Evolutionary conservation across 345 rosid species (phyloP).

Genomic region (Kandelia obovata): DNA sequence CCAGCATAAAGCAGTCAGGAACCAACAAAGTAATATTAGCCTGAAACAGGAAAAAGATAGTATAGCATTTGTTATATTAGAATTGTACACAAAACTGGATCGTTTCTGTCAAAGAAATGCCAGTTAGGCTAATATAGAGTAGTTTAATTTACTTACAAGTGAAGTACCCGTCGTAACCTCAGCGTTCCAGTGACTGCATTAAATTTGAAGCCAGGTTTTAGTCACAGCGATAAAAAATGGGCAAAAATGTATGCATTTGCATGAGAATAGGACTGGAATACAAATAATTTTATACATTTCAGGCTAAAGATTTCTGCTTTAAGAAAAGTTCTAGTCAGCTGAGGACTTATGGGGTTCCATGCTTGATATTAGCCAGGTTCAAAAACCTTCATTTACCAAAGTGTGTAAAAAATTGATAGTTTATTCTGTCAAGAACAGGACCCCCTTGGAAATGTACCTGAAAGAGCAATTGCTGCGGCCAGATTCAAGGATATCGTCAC

Average conservation of each 20-base stretch:
- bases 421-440: not conserved
- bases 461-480: constrained; percentile 40
- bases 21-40: constrained; percentile 54
- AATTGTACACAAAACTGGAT: not conserved
- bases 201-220: constrained; percentile 2
- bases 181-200: constrained; percentile 52
- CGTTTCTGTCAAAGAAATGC: not conserved
- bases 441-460: constrained; percentile 32
- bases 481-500: constrained; percentile 46
- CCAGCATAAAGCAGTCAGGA: constrained; percentile 61
- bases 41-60: constrained; percentile 25
- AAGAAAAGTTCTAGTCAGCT: not conserved
- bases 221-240: constrained; percentile 1
- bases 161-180: constrained; percentile 32
- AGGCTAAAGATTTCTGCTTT: not conserved
- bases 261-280: not conserved
- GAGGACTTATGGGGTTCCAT: not conserved
- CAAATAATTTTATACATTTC: no score
- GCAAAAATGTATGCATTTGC: not conserved
- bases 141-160: constrained; percentile 34
- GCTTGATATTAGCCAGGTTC: not conserved
- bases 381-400: no score
- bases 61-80: not conserved
- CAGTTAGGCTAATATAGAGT: not conserved
- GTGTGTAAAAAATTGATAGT: not conserved